These are phyloP conservation scores for Phytophthora idaei DNA, from an alignment of 352 stramenopile species.

Conservation along the genomic window DNA sequence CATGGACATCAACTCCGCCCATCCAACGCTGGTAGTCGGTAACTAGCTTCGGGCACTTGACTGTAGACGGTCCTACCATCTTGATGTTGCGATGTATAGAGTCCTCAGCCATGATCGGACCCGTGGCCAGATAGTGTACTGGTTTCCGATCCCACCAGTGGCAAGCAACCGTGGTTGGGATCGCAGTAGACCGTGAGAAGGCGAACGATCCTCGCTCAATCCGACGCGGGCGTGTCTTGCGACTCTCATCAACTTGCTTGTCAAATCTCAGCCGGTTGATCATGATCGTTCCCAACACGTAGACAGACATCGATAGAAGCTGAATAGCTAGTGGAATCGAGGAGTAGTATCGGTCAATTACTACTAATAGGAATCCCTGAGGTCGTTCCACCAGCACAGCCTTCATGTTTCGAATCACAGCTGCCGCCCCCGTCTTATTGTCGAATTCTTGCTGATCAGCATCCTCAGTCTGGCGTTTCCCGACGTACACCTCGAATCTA, in stretches of 20 bases:
- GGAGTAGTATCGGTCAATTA: too few species aligned
- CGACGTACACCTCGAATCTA: not conserved
- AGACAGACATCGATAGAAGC: not conserved
- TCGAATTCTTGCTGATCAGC: too few species aligned
- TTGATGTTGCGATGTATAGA: constrained; percentile 29
- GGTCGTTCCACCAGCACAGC: too few species aligned
- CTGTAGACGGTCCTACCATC: not conserved
- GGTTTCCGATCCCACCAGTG: constrained; percentile 32
- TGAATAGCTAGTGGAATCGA: too few species aligned
- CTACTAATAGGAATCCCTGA: too few species aligned
- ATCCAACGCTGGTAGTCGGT: constrained; percentile 30
- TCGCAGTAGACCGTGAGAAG: constrained; percentile 7
- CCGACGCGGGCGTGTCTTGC: constrained; percentile 8
- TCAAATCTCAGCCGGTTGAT: constrained; percentile 16
- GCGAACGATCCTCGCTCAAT: constrained; percentile 26
- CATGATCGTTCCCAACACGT: constrained; percentile 31
- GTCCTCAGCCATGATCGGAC: constrained; percentile 11
- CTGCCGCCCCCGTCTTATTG: too few species aligned
- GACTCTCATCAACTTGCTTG: constrained; percentile 2
- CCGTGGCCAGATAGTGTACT: constrained; percentile 36
- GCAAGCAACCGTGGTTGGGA: constrained; percentile 13
- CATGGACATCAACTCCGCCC: not conserved
- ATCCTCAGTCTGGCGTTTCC: not conserved
- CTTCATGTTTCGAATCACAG: too few species aligned
- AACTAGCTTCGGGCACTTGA: constrained; percentile 28